Conservation (phyloP, 1,284 basidiomycete genomes). For the Moesziomyces sp. region DNA sequence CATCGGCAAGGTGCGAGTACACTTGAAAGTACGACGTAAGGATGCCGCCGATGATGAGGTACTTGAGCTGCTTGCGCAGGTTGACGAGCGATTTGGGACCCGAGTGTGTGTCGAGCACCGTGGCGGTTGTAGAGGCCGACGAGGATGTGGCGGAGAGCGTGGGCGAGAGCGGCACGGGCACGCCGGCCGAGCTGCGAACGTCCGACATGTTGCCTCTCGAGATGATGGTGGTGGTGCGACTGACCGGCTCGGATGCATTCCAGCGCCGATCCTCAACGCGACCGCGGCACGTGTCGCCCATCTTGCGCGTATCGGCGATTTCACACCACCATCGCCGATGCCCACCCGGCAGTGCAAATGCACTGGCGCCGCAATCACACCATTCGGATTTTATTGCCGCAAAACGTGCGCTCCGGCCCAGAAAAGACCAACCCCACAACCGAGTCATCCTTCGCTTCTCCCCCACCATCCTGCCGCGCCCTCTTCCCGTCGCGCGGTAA, state of each 20-base stretch:
- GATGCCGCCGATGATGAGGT: conserved; percentile 29
- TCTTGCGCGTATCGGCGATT: too few relatives aligned
- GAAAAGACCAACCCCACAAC: too few relatives aligned
- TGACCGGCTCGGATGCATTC: not conserved
- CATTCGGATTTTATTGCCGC: too few relatives aligned
- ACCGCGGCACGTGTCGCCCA: too few relatives aligned
- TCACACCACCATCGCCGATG: too few relatives aligned
- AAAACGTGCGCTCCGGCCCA: too few relatives aligned
- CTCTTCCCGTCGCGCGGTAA: too few relatives aligned
- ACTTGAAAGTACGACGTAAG: conserved; percentile 45
- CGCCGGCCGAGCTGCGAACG: too few relatives aligned
- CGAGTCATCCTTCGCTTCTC: not conserved
- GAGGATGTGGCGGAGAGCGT: conserved; percentile 23
- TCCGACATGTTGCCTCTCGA: not conserved
- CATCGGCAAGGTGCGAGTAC: conserved; percentile 22
- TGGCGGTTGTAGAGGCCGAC: conserved; percentile 24
- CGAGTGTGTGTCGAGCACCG: conserved; percentile 25
- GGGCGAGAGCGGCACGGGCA: conserved; percentile 10
- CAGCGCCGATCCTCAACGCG: too few relatives aligned
- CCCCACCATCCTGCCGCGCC: not conserved
- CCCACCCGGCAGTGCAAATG: too few relatives aligned
- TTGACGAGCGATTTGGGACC: conserved; percentile 39
- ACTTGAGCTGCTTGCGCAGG: conserved; percentile 52
- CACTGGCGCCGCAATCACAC: too few relatives aligned
- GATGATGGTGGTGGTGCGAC: conserved; percentile 3